Base-by-base conservation (phyloP, 257 asterid genomes). In the Ilex aquifolium region DNA sequence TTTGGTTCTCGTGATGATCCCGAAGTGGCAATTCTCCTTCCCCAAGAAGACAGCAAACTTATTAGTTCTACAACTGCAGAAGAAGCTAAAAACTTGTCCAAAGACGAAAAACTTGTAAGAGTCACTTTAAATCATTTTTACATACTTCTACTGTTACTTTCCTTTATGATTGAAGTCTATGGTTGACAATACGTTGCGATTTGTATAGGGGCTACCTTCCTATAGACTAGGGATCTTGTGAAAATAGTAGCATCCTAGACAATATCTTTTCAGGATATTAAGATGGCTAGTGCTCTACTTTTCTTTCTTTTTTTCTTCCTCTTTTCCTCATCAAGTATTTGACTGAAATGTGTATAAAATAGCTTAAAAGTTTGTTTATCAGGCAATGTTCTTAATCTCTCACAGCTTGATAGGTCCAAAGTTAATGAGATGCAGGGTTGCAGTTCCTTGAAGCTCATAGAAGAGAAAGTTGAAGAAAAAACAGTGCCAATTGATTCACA, bases 51-150 rank as follows among this genome's bases (percentile, higher is more conserved):
- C 72, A 72, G 50, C 36, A 63, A 76, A 42, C 69, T 50, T 65
- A 30, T 62, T 65, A 53, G 70, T 58, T 63, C 76, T 65, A 8
- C 59, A 29, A 69, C 65, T 39, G 46, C 46, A 42, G 62, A 69
- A 67, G 70, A 58, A 69, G 68, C 56, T 64, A 65, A 65, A 52
- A 69, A 69, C 76, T 62, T 70, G 59, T 80, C 71, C 36, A 68
- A 75, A 70, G 72, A 69, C 65, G 77, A 71, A 62, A 79, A 84
- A 67, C 76, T 68, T 70, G 98, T 91, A 78, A 86, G 98, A 72
- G 51, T 57, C 30, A 50, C 40, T 58, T 8, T 36, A 36, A 36
- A 36, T 36, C 42, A 36, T 36, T 36, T 36, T 36, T 36, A 36
- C 8, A 8, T 36, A 36, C 42, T 4, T 36, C 42, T 36, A 36